Conservation (phyloP, 495 filamentous ascomycete species). For the Penicillium argentinense region DNA sequence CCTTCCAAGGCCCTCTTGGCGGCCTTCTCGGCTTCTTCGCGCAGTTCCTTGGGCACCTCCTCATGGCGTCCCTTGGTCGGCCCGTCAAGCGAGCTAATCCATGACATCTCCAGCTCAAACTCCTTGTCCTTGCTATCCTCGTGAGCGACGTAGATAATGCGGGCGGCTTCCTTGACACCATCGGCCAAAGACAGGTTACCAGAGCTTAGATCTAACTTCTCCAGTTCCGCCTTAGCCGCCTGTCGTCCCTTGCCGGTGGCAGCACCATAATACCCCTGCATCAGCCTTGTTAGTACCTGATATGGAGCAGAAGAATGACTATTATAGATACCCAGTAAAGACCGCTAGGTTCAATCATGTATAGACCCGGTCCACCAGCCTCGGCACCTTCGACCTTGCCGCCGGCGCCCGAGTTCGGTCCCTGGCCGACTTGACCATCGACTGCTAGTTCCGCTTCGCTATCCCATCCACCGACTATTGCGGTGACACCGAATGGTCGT, state of each 20-base stretch:
- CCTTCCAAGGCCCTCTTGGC: conserved; percentile 71
- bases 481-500: conserved; percentile 92
- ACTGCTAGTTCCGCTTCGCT: conserved; percentile 73
- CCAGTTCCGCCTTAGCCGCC: conserved; percentile 93
- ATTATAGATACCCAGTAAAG: conserved; percentile 76
- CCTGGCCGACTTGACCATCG: conserved; percentile 82
- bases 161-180: conserved; percentile 92
- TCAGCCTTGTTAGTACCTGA: conserved; percentile 13
- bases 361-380: conserved; percentile 85
- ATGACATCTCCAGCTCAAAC: conserved; percentile 98
- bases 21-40: conserved; percentile 85
- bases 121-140: conserved; percentile 98
- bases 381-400: conserved; percentile 73
- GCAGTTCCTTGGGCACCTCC: conserved; percentile 83
- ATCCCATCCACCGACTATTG: conserved; percentile 94
- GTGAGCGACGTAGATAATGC: conserved; percentile 95
- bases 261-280: conserved; percentile 90
- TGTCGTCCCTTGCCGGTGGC: conserved; percentile 96
- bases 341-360: conserved; percentile 98
- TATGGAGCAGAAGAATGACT: background rate
- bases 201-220: conserved; percentile 89
- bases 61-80: conserved; percentile 89
- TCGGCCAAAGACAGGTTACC: conserved; percentile 75
- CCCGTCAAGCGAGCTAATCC: conserved; percentile 79
- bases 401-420: conserved; percentile 73